Conservation (phyloP, 352 stramenopile species). For the Globisporangium heterothallicum region DNA sequence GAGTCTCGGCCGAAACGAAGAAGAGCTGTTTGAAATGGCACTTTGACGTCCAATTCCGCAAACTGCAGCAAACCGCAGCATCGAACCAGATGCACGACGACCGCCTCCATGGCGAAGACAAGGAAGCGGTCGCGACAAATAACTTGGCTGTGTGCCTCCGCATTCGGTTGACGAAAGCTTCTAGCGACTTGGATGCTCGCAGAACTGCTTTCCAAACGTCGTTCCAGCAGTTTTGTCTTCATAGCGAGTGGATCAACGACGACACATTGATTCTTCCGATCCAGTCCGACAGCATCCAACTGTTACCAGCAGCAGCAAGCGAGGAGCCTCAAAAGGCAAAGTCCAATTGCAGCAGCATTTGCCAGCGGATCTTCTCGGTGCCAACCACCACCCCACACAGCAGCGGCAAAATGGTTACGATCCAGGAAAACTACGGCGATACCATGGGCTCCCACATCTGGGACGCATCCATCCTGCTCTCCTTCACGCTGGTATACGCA, state of each 20-base stretch:
- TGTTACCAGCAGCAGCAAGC: background rate
- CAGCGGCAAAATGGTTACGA: constrained; percentile 3
- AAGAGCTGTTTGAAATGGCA: constrained; percentile 6
- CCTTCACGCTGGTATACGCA: constrained; percentile 25
- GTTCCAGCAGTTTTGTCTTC: constrained; percentile 32
- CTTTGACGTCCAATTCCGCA: constrained; percentile 8
- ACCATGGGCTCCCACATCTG: constrained; percentile 64
- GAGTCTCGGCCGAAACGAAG: background rate
- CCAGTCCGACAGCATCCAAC: constrained; percentile 16
- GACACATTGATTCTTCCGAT: constrained; percentile 35
- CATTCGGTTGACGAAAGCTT: no score
- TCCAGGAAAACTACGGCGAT: constrained; percentile 60
- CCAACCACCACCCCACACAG: background rate
- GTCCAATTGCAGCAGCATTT: background rate
- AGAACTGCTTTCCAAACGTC: constrained; percentile 5
- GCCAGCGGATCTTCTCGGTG: constrained; percentile 6
- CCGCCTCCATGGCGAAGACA: background rate
- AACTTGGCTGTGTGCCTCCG: no score
- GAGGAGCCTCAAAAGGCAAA: background rate
- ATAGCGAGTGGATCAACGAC: constrained; percentile 23
- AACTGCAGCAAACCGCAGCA: background rate
- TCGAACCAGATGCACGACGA: background rate
- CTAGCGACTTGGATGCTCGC: no score
- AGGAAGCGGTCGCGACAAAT: no score
- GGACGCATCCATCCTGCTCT: constrained; percentile 58